Percentiles rank a stretch among this genome's conserved stretches.
Evolutionary conservation across 1,284 basidiomycete species (phyloP).

Genomic region (Ustilago curta): DNA sequence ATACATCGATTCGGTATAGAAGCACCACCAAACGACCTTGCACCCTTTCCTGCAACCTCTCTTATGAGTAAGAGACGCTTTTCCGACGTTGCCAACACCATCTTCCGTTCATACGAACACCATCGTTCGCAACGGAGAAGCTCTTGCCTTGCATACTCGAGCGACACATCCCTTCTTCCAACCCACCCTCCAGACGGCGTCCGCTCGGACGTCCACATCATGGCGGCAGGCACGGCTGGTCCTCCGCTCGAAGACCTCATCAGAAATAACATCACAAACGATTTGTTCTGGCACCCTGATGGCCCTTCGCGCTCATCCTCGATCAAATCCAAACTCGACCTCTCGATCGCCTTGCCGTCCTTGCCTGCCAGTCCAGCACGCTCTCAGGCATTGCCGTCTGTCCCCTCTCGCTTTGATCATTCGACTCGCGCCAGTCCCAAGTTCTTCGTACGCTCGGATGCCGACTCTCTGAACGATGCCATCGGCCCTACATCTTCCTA

Average conservation of each 20-base stretch:
- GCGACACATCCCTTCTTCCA: neutral
- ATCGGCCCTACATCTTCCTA: neutral
- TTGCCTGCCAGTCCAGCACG: conserved; percentile 9
- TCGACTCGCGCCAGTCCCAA: neutral
- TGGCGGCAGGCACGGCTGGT: conserved; percentile 30
- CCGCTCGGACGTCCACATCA: conserved; percentile 25
- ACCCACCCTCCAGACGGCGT: conserved; percentile 10
- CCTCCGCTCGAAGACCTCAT: conserved; percentile 32
- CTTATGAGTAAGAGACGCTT: conserved; percentile 45
- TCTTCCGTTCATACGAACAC: conserved; percentile 16
- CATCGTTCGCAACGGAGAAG: conserved; percentile 4
- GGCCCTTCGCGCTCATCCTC: conserved; percentile 16
- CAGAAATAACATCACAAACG: conserved; percentile 16
- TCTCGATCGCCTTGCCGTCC: conserved; percentile 16
- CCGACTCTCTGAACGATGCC: conserved; percentile 12
- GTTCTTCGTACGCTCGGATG: conserved; percentile 20
- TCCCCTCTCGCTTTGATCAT: too few species aligned
- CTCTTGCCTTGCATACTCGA: conserved; percentile 10
- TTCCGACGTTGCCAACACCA: conserved; percentile 28
- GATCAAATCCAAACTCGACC: conserved; percentile 12
- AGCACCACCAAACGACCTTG: neutral
- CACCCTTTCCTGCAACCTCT: neutral
- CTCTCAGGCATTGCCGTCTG: conserved; percentile 7
- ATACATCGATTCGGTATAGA: too few species aligned
- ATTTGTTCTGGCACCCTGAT: conserved; percentile 28